These are phyloP conservation scores for Hymenoscyphus albidus DNA, from an alignment of 2,329 filamentous ascomycete genomes.

Conservation along the genomic window DNA sequence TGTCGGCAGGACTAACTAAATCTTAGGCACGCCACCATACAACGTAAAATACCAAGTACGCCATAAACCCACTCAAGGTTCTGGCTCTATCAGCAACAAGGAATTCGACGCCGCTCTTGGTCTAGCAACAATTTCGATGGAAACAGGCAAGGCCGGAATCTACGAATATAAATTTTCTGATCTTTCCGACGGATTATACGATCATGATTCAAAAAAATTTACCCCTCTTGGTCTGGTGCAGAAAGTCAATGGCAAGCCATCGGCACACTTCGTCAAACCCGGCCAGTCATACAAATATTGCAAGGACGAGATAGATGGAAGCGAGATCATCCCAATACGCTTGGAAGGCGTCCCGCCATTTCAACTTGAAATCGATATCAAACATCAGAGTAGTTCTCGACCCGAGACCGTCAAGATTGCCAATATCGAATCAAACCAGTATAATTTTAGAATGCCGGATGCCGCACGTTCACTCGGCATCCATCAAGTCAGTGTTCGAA, in stretches of 20 bases:
- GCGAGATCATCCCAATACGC: conserved; percentile 83
- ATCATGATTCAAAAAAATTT: conserved; percentile 63
- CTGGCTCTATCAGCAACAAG: conserved; percentile 62
- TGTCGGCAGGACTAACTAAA: conserved; percentile 13
- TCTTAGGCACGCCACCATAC: conserved; percentile 70
- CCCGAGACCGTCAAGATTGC: conserved; percentile 79
- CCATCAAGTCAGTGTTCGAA: conserved; percentile 83
- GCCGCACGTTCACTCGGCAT: conserved; percentile 82
- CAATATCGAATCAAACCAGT: conserved; percentile 69
- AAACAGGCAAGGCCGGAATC: conserved; percentile 75
- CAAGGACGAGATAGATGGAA: conserved; percentile 73
- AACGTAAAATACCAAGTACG: conserved; percentile 77
- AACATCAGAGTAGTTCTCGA: conserved; percentile 76
- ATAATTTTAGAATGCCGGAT: conserved; percentile 80
- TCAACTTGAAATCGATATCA: conserved; percentile 86
- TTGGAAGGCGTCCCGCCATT: conserved; percentile 85
- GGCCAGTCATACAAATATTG: conserved; percentile 96
- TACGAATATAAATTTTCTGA: conserved; percentile 85
- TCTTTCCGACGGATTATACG: conserved; percentile 82
- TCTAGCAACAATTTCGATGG: conserved; percentile 76
- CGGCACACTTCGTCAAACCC: conserved; percentile 76
- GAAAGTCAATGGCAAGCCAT: conserved; percentile 77
- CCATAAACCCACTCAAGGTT: conserved; percentile 64
- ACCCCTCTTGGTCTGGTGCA: conserved; percentile 70
- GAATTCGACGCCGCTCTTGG: conserved; percentile 73